Evolutionary conservation across 2,329 filamentous ascomycete species (phyloP).

Genomic region (Capronia epimyces): DNA sequence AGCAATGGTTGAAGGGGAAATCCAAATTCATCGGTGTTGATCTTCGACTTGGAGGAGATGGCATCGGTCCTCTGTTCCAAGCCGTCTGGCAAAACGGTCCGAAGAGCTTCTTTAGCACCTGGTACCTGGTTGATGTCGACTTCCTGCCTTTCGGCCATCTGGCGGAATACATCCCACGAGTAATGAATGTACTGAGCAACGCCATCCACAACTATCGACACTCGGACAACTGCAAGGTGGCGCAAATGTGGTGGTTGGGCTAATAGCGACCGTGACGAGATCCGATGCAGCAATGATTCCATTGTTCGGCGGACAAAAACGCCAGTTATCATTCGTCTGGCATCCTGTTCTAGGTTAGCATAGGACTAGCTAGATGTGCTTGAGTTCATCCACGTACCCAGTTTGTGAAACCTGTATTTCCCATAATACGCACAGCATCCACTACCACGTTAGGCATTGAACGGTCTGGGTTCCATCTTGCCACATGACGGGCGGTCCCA

Average conservation of each 20-base stretch:
- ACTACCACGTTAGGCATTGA: conserved; percentile 50
- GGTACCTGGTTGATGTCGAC: conserved; percentile 14
- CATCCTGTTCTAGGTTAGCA: conserved; percentile 7
- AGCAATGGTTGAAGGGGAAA: conserved; percentile 38
- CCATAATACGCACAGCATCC: conserved; percentile 44
- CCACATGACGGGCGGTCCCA: conserved; percentile 35
- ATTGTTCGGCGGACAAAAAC: conserved; percentile 51
- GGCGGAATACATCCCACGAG: conserved; percentile 48
- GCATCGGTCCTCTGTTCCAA: background rate
- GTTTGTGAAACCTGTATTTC: conserved; percentile 47
- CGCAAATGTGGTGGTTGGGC: conserved; percentile 55
- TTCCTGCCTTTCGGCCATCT: conserved; percentile 47
- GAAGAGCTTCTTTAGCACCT: conserved; percentile 15
- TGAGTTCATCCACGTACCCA: conserved; percentile 30
- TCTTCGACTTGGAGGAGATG: background rate
- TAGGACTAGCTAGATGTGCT: background rate
- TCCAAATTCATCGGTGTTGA: conserved; percentile 42
- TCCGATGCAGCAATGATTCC: conserved; percentile 48
- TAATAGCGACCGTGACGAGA: conserved; percentile 53
- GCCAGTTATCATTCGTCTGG: conserved; percentile 43
- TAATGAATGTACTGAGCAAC: conserved; percentile 52
- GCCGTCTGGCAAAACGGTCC: background rate
- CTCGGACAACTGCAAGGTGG: conserved; percentile 53
- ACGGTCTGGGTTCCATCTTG: conserved; percentile 53
- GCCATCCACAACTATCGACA: conserved; percentile 46